Conservation (phyloP, 768 basidiomycete species). For the Pulveroboletus frians region DNA sequence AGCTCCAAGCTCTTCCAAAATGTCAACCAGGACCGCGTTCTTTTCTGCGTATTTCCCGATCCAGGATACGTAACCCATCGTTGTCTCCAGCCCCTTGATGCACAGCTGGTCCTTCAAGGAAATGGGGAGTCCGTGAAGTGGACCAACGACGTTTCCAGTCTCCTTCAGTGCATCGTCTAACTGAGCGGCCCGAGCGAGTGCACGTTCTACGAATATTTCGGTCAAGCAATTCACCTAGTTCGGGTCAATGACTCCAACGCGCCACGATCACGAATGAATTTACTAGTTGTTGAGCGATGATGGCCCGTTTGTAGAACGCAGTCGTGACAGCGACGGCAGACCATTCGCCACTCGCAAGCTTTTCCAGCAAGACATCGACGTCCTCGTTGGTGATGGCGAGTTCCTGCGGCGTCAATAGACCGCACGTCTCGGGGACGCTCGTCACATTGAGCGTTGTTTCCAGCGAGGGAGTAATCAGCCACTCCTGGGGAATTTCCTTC, state of each 20-base stretch:
- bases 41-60: conserved; percentile 54
- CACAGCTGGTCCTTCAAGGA: conserved; percentile 72
- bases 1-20: conserved; percentile 64
- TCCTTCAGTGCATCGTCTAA: conserved; percentile 57
- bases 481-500: conserved; percentile 57
- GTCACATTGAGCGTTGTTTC: conserved; percentile 48
- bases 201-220: conserved; percentile 76
- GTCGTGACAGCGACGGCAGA: conserved; percentile 63
- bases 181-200: conserved; percentile 55
- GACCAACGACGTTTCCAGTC: conserved; percentile 65
- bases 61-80: conserved; percentile 74
- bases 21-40: conserved; percentile 60
- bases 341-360: conserved; percentile 51
- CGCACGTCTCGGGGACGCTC: conserved; percentile 49
- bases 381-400: conserved; percentile 54
- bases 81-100: conserved; percentile 64
- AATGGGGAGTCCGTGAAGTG: conserved; percentile 70
- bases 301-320: conserved; percentile 73
- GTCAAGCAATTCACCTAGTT: conserved; percentile 73
- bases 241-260: not conserved
- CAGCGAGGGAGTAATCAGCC: conserved; percentile 50
- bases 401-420: conserved; percentile 52
- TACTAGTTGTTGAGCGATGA: conserved; percentile 75
- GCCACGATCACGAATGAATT: conserved; percentile 16
- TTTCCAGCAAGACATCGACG: conserved; percentile 44